Percentiles rank a stretch among this genome's conserved stretches.
These are phyloP conservation scores for Stropharia rugosoannulata DNA, from an alignment of 768 basidiomycete species.

Conservation along the genomic window DNA sequence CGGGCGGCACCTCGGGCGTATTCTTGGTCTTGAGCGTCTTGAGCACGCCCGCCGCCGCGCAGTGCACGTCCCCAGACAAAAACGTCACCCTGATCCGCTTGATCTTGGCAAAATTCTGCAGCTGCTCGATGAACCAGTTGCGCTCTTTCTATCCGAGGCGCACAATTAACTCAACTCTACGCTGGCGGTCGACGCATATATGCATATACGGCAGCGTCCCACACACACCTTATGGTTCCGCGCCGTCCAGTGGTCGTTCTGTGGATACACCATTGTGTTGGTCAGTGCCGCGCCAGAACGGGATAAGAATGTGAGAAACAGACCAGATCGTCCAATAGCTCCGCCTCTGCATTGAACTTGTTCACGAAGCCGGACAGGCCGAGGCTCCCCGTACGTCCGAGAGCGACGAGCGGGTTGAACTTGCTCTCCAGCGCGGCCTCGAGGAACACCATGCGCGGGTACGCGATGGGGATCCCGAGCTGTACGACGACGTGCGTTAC, in stretches of 20 bases:
- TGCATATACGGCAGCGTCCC: not conserved
- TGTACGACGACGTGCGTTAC: constrained; percentile 87
- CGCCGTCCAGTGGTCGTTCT: constrained; percentile 95
- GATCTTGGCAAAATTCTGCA: constrained; percentile 68
- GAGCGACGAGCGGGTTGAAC: constrained; percentile 78
- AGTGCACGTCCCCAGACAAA: constrained; percentile 92
- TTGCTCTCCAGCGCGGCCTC: constrained; percentile 78
- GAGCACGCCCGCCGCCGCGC: constrained; percentile 78
- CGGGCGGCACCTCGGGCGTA: constrained; percentile 46
- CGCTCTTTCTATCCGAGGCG: constrained; percentile 67
- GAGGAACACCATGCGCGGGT: constrained; percentile 91
- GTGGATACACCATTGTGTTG: not conserved
- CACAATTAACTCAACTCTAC: not conserved
- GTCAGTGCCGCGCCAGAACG: not conserved
- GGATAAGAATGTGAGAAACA: constrained; percentile 15
- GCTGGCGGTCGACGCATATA: not conserved
- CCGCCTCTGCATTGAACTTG: constrained; percentile 90
- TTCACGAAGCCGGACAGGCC: constrained; percentile 82
- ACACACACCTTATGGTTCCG: constrained; percentile 66
- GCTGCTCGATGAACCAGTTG: constrained; percentile 80
- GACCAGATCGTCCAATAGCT: constrained; percentile 90
- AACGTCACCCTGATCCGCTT: constrained; percentile 78
- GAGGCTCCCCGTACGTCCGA: constrained; percentile 66
- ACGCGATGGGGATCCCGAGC: constrained; percentile 86
- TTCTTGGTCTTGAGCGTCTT: constrained; percentile 63